Base-by-base conservation (phyloP, 2,329 filamentous ascomycete species). In the Aspergillus pseudoterreus region DNA sequence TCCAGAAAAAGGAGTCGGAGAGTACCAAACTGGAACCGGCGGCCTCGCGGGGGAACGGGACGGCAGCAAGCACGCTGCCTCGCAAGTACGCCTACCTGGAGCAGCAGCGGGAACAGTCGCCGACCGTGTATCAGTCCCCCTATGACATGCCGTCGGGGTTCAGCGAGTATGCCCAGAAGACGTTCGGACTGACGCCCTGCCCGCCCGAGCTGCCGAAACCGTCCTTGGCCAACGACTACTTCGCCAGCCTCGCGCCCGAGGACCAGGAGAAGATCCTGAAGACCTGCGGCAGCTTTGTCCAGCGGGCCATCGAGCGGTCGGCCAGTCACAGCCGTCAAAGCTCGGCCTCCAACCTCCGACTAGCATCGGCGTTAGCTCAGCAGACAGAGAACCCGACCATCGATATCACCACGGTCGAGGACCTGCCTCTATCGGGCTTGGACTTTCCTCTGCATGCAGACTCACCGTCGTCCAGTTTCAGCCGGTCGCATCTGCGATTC, bases 101-200 rank as follows among this genome's bases (percentile, higher is more conserved):
- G 47, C 66, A 69, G 43, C 69, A 73, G 51, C 66, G 66, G 45
- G 66, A 67, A 36, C 62, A 70, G 51, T 61, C 64, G 22, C 65
- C 70, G 50, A 62, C 66, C 47, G 70, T 74, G 30, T 75, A 75
- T 55, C 69, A 67, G 55, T 75, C 72, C 9, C 72, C 72, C 15
- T 75, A 75, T 57, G 68, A 73, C 51, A 71, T 71, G 58, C 71
- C 71, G 22, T 73, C 69, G 27, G 72, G 71, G 6, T 67, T 74
- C 45, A 71, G 70, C 6, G 68, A 73, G 43, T 71, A 73, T 57
- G 71, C 71, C 36, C 68, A 71, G 54, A 66, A 63, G 52, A 67
- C 71, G 6, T 73, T 67, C 45, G 67, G 65, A 15, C 57, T 75
- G 44, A 61, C 66, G 41, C 69, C 66, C 12, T 64, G 63, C 9